A percentile compares a stretch with the other conserved stretches of the same genome.
Conservation (phyloP, 345 rosid species). For the Rhodomyrtus tomentosa region DNA sequence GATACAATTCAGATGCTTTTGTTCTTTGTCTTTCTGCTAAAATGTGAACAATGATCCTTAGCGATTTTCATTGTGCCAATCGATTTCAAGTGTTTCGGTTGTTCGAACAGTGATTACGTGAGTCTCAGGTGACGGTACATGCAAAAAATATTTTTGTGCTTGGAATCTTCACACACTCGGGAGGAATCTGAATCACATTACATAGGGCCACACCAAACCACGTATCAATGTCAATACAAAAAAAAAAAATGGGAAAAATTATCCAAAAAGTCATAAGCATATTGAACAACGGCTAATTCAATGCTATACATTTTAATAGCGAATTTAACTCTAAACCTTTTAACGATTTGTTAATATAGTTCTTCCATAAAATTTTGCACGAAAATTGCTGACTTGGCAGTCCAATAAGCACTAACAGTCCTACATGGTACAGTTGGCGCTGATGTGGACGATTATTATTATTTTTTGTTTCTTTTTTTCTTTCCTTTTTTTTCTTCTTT, state of each 20-base stretch:
- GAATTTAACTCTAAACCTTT: not conserved
- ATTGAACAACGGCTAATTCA: not conserved
- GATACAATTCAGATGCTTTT: not conserved
- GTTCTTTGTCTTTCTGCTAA: not conserved
- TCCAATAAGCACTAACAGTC: rapidly evolving
- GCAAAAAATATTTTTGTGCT: not conserved
- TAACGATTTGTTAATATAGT: no score
- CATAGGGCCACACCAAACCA: not conserved
- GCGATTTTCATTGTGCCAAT: not conserved
- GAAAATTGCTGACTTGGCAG: no score
- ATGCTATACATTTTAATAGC: no score
- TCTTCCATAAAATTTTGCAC: no score
- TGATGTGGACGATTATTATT: no score
- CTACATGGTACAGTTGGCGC: not conserved
- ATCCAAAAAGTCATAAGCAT: not conserved
- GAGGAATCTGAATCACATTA: not conserved
- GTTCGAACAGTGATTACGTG: not conserved
- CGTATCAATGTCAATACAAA: not conserved
- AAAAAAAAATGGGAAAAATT: no score
- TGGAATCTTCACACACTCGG: not conserved
- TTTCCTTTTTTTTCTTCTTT: no score
- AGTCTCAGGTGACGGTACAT: not conserved
- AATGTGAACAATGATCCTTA: not conserved
- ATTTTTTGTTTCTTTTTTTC: not conserved
- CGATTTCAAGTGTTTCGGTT: not conserved